phyloP scores from a whole-genome alignment of 2,329 filamentous ascomycete species.

The Calonectria honghensis region DNA sequence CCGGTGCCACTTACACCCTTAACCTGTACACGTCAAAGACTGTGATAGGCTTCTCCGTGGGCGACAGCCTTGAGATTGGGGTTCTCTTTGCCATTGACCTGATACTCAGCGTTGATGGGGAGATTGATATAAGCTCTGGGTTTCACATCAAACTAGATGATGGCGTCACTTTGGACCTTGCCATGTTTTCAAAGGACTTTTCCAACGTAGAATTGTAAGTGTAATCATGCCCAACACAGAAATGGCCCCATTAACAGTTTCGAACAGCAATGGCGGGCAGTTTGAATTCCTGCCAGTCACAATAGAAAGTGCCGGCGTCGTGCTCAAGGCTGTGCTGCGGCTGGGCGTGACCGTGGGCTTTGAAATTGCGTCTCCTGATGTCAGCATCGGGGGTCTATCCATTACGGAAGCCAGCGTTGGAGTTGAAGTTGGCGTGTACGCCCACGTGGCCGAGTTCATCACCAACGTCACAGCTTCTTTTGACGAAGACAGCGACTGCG shows the following conservation, averaged over 20 bases:
- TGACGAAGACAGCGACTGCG: constrained; percentile 63
- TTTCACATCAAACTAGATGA: constrained; percentile 74
- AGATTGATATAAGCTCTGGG: constrained; percentile 71
- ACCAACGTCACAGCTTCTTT: constrained; percentile 68
- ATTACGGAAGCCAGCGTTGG: constrained; percentile 62
- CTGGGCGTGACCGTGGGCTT: constrained; percentile 68
- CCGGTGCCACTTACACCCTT: constrained; percentile 38
- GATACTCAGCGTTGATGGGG: constrained; percentile 67
- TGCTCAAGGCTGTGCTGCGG: constrained; percentile 68
- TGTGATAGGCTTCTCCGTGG: constrained; percentile 48
- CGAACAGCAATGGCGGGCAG: constrained; percentile 67
- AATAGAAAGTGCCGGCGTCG: constrained; percentile 63
- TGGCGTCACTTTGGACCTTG: constrained; percentile 67
- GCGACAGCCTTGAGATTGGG: constrained; percentile 65
- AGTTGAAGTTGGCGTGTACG: constrained; percentile 68
- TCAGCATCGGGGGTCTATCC: constrained; percentile 12
- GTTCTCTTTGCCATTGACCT: constrained; percentile 70
- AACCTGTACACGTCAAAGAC: constrained; percentile 42
- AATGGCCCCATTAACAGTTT: neutral
- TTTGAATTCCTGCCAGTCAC: constrained; percentile 76
- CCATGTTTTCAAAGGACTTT: constrained; percentile 70
- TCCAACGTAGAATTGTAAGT: constrained; percentile 70
- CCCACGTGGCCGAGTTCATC: constrained; percentile 72
- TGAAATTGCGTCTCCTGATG: constrained; percentile 40
- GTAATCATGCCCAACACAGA: too few species aligned